Evolutionary conservation across 2,329 filamentous ascomycete genomes (phyloP).

Genomic region (Colletotrichum sp.): DNA sequence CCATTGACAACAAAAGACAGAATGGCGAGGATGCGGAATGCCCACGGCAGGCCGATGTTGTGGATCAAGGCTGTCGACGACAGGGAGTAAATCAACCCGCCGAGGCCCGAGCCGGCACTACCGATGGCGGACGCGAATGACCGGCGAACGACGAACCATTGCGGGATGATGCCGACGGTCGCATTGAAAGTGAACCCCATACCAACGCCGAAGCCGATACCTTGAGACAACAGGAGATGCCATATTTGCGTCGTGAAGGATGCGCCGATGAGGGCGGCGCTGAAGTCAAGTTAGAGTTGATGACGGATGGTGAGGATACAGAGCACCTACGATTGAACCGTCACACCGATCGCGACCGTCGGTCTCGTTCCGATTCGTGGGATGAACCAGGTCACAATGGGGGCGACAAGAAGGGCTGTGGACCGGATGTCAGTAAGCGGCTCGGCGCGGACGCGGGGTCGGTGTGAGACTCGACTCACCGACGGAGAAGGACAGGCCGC

Average conservation of each 20-base stretch:
- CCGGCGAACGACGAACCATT: conserved; percentile 74
- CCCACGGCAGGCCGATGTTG: conserved; percentile 67
- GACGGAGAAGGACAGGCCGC: conserved; percentile 68
- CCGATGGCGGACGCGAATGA: conserved; percentile 73
- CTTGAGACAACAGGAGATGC: conserved; percentile 79
- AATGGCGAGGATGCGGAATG: conserved; percentile 69
- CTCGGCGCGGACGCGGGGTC: not conserved
- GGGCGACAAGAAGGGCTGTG: conserved; percentile 68
- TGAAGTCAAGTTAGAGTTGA: not conserved
- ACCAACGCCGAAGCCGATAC: conserved; percentile 76
- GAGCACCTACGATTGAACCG: conserved; percentile 56
- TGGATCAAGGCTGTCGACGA: conserved; percentile 71
- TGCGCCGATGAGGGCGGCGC: conserved; percentile 67
- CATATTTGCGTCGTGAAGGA: conserved; percentile 72
- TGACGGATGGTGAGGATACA: not conserved
- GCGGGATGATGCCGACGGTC: conserved; percentile 68
- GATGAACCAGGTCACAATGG: conserved; percentile 66
- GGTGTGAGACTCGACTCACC: conserved; percentile 28
- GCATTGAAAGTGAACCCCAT: conserved; percentile 79
- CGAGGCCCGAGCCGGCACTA: conserved; percentile 73
- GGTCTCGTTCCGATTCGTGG: conserved; percentile 66
- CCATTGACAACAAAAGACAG: conserved; percentile 68
- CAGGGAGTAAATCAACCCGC: conserved; percentile 73
- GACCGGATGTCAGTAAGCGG: conserved; percentile 29
- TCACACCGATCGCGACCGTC: conserved; percentile 67